These are phyloP conservation scores for Cladophialophora psammophila DNA, from an alignment of 2,329 filamentous ascomycete genomes.

Conservation along the genomic window DNA sequence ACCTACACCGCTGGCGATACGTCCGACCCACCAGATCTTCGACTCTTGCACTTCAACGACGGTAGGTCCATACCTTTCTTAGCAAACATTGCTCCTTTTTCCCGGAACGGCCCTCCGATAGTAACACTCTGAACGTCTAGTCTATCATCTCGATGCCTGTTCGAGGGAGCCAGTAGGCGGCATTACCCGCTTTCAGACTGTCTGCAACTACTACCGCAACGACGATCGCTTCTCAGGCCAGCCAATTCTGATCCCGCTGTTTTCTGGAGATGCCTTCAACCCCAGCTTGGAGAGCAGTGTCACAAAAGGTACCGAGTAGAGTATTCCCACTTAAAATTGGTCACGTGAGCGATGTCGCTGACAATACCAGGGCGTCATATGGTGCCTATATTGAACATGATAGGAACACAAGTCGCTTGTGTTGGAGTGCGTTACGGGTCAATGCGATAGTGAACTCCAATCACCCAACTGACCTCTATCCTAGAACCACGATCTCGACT, in stretches of 20 bases:
- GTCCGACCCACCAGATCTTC: constrained; percentile 69
- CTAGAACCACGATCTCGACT: constrained; percentile 91
- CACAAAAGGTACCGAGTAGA: constrained; percentile 70
- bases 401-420: constrained; percentile 81
- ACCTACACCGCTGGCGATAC: constrained; percentile 48
- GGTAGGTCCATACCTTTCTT: constrained; percentile 23
- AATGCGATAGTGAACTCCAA: background rate
- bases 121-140: constrained; percentile 46
- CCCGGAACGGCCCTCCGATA: background rate
- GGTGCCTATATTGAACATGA: constrained; percentile 81
- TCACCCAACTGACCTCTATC: background rate
- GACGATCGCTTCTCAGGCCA: constrained; percentile 67
- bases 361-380: constrained; percentile 68
- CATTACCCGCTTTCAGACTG: constrained; percentile 77
- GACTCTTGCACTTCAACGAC: constrained; percentile 91
- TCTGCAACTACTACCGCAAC: constrained; percentile 76
- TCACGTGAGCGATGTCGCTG: constrained; percentile 17
- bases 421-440: constrained; percentile 68
- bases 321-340: background rate
- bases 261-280: constrained; percentile 93
- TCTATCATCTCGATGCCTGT: constrained; percentile 79
- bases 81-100: background rate
- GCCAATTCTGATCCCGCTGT: constrained; percentile 75
- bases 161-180: constrained; percentile 72
- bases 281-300: constrained; percentile 87